phyloP scores from a whole-genome alignment of 768 basidiomycete species.

The Lentinus tigrinus region DNA sequence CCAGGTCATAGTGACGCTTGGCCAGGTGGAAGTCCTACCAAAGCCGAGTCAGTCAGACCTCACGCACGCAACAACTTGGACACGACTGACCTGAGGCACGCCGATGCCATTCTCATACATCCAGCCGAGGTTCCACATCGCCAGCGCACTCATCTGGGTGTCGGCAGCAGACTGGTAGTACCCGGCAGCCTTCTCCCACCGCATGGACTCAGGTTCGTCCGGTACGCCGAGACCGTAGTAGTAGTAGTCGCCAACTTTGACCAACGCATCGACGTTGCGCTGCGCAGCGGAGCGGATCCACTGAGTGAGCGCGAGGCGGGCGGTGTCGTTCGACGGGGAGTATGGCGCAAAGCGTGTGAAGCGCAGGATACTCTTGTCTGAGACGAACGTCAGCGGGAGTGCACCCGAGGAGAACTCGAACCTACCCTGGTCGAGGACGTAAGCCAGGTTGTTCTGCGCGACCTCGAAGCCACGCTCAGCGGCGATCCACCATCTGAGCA shows the following conservation, averaged over 20 bases:
- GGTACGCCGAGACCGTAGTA: constrained; percentile 85
- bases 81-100: constrained; percentile 67
- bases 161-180: constrained; percentile 96
- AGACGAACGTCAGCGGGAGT: constrained; percentile 30
- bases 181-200: constrained; percentile 87
- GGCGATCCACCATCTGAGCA: constrained; percentile 93
- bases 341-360: constrained; percentile 66
- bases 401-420: not conserved
- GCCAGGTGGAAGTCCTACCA: constrained; percentile 91
- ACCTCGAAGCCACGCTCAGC: constrained; percentile 90
- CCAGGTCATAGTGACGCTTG: constrained; percentile 91
- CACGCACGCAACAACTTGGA: not conserved
- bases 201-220: constrained; percentile 58
- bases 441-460: constrained; percentile 95
- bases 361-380: constrained; percentile 71
- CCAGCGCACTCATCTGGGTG: constrained; percentile 87
- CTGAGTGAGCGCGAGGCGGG: constrained; percentile 80
- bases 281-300: constrained; percentile 96
- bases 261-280: constrained; percentile 92
- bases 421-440: constrained; percentile 85
- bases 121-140: constrained; percentile 98
- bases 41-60: not conserved
- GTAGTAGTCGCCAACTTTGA: constrained; percentile 98
- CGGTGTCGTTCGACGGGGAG: constrained; percentile 80
- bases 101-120: constrained; percentile 99